A percentile compares a stretch with the other conserved stretches of the same genome.
These are phyloP conservation scores for Blastocystis sp. DNA, from an alignment of 352 stramenopile species.

Conservation along the genomic window DNA sequence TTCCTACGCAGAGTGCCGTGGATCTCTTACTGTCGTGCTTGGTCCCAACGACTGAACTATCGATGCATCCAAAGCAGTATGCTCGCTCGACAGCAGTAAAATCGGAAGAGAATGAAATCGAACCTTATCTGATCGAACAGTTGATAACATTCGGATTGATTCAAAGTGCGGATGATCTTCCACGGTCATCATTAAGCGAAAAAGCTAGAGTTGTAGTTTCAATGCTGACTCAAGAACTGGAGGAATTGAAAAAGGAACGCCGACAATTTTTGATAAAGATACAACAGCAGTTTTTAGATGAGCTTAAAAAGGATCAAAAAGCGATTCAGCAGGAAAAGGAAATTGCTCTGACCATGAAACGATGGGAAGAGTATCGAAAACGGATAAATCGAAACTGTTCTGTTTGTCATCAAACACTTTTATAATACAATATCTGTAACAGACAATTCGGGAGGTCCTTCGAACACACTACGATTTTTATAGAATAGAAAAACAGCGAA, in stretches of 20 bases:
- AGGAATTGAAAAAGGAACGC: not conserved
- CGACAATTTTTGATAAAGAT: not conserved
- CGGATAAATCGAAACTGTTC: not conserved
- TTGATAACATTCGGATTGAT: not conserved
- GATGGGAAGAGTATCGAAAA: not conserved
- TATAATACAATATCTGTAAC: not conserved
- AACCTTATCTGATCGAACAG: not conserved
- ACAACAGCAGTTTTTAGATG: not conserved
- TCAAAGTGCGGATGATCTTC: not conserved
- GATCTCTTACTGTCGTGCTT: not conserved
- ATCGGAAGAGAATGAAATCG: not conserved
- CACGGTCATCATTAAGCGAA: not conserved
- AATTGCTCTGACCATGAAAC: not conserved
- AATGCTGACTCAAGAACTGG: not conserved
- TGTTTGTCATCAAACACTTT: not conserved
- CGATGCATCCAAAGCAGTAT: not conserved
- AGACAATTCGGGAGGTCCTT: not conserved
- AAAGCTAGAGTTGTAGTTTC: not conserved
- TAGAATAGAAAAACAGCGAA: not conserved
- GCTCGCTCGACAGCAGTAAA: not conserved
- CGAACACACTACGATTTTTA: conserved; percentile 15
- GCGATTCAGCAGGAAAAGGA: not conserved
- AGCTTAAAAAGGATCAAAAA: not conserved
- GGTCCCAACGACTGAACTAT: not conserved
- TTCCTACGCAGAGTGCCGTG: not conserved